Evolutionary conservation across 768 basidiomycete species (phyloP), one percentile per base, ranked within the genome.

Genomic region (Calocera viscosa): DNA sequence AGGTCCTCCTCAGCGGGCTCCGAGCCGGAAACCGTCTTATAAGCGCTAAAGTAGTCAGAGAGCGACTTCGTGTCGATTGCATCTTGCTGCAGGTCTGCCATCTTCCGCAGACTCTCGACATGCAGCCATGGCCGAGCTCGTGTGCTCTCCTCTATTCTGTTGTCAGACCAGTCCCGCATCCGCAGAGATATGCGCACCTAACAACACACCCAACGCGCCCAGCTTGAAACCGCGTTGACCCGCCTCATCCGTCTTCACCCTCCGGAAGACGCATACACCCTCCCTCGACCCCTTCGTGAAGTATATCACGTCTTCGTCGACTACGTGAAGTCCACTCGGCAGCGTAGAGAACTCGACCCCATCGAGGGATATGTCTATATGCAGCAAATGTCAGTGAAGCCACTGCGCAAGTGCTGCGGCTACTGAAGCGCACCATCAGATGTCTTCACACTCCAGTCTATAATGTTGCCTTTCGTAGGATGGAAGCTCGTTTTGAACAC

Each of bases 401-500:
- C 32, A 49, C 16, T 19, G 43, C 24, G 39, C 39, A 40, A 47
- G 43, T 19, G 43, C 43, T 8, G 16, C 19, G 8, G 16, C 43
- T 47, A 19, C 19, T 47, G 43, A 24, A 19, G 71, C 80, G 47
- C 47, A 86, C 89, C 88, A 68, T 89, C 82, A 73, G 79, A 84
- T 10, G 85, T 83, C 72, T 85, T 89, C 33, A 88, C 73, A 49
- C 81, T 84, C 90, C 91, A 92, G 75, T 91, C 90, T 16, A 91
- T 78, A 16, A 86, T 74, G 73, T 90, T 91, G 16, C 90, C 90
- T 70, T 83, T 82, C 24, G 89, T 92, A 0, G 89, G 87, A 76
- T 92, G 90, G 72, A 92, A 92, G 5, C 89, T 89, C 19, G 86
- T 81, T 76, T 91, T 89, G 69, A 91, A 91, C 73, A 91, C 87